These are phyloP conservation scores for Elongisporangium prolatum DNA, from an alignment of 352 stramenopile species.

Conservation along the genomic window DNA sequence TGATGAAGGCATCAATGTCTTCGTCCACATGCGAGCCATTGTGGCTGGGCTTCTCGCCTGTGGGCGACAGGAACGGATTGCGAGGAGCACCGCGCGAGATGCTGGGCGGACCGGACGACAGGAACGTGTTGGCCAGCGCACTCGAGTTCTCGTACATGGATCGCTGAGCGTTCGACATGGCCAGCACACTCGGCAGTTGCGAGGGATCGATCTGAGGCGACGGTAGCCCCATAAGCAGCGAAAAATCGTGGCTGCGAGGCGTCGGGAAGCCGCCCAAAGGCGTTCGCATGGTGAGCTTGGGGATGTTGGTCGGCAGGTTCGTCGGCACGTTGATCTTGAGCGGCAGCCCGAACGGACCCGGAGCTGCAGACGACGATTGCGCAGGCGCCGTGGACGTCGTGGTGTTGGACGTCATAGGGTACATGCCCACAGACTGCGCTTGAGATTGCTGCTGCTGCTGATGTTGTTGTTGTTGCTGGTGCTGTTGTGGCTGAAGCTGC, in stretches of 20 bases:
- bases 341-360: constrained; percentile 52
- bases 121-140: constrained; percentile 26
- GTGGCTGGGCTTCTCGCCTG: constrained; percentile 21
- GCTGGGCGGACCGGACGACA: constrained; percentile 45
- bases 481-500: constrained; percentile 1
- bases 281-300: constrained; percentile 59
- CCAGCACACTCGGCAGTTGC: constrained; percentile 61
- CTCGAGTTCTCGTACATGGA: constrained; percentile 25
- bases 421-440: constrained; percentile 3
- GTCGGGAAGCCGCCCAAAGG: constrained; percentile 63
- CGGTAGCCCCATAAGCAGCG: constrained; percentile 55
- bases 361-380: constrained; percentile 11
- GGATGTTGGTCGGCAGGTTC: constrained; percentile 55
- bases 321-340: constrained; percentile 74
- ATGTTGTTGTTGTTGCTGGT: constrained; percentile 17
- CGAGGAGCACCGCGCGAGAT: constrained; percentile 42
- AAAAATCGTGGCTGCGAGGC: constrained; percentile 65
- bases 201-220: constrained; percentile 74
- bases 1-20: constrained; percentile 58
- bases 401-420: neutral
- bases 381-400: constrained; percentile 3
- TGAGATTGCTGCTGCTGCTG: constrained; percentile 13
- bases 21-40: constrained; percentile 26
- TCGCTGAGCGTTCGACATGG: constrained; percentile 47
- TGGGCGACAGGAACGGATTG: constrained; percentile 47